A percentile compares a stretch with the other conserved stretches of the same genome.
These are phyloP conservation scores for Heterobasidion occidentale DNA, from an alignment of 1,284 basidiomycete genomes.

Conservation along the genomic window DNA sequence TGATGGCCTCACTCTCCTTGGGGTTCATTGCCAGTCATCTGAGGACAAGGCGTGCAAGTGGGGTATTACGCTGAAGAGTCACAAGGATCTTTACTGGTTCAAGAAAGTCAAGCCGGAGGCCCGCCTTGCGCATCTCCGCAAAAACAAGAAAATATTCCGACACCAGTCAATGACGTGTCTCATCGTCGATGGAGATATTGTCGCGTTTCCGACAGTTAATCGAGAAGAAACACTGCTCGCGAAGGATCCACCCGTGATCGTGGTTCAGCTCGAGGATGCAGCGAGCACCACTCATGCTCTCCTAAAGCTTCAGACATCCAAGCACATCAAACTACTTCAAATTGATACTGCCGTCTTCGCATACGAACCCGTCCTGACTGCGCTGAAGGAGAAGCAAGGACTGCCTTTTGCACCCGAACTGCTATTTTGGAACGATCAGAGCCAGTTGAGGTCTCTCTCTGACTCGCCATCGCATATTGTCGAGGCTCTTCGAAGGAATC, in stretches of 20 bases:
- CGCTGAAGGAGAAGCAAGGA: constrained; percentile 34
- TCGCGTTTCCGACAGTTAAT: constrained; percentile 44
- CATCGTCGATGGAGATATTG: constrained; percentile 35
- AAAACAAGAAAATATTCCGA: constrained; percentile 36
- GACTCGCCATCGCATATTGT: constrained; percentile 19
- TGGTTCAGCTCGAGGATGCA: constrained; percentile 42
- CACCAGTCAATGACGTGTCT: constrained; percentile 48
- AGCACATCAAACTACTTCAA: constrained; percentile 38
- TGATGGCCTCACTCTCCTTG: constrained; percentile 29
- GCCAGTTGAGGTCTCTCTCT: constrained; percentile 6
- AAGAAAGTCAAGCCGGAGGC: constrained; percentile 19
- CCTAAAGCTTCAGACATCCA: constrained; percentile 27
- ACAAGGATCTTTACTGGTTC: constrained; percentile 34
- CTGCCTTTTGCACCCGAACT: constrained; percentile 42
- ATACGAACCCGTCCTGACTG: constrained; percentile 51
- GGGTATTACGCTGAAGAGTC: constrained; percentile 36
- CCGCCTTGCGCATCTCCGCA: constrained; percentile 24
- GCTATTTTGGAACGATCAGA: constrained; percentile 39
- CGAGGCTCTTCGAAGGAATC: constrained; percentile 23
- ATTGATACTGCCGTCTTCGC: constrained; percentile 55
- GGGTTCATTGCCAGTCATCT: constrained; percentile 24
- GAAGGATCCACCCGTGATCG: constrained; percentile 36
- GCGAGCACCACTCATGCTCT: constrained; percentile 29
- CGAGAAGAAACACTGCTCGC: constrained; percentile 46
- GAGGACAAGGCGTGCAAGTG: constrained; percentile 30